Evolutionary conservation across 805 yeast species (phyloP).

Genomic region (Hyphopichia homilentoma): DNA sequence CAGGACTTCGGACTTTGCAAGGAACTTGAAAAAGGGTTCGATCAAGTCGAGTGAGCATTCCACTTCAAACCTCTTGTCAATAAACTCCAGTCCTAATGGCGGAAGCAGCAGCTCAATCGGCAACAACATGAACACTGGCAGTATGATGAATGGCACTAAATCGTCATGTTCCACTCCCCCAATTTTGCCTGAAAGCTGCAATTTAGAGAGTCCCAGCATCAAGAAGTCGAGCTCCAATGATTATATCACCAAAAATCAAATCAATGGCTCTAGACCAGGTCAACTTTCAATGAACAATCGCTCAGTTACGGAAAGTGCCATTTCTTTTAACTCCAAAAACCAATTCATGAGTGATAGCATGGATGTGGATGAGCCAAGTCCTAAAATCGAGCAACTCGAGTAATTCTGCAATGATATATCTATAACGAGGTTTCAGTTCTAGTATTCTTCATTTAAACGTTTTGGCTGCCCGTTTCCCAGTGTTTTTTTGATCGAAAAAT

Average conservation of each 20-base stretch:
- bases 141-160: constrained; percentile 6
- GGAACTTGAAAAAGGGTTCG: constrained; percentile 36
- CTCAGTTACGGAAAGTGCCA: constrained; percentile 33
- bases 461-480: too few species aligned
- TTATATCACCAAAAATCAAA: constrained; percentile 7
- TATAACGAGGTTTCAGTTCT: too few species aligned
- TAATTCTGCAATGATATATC: too few species aligned
- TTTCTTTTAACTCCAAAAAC: constrained; percentile 9
- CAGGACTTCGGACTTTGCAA: constrained; percentile 44
- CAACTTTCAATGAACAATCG: constrained; percentile 25
- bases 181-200: constrained; percentile 9
- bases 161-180: constrained; percentile 14
- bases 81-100: constrained; percentile 14
- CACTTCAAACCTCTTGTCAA: constrained; percentile 9
- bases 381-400: constrained; percentile 15
- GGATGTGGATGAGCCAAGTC: constrained; percentile 13
- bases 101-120: constrained; percentile 3
- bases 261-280: constrained; percentile 22
- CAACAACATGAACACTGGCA: constrained; percentile 3
- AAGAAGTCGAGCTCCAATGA: constrained; percentile 30
- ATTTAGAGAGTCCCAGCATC: constrained; percentile 16
- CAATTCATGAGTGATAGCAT: constrained; percentile 8
- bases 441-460: too few species aligned
- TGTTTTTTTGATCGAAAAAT: too few species aligned
- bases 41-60: constrained; percentile 19